Percentiles rank a stretch among this genome's conserved stretches.
phyloP scores from a whole-genome alignment of 768 basidiomycete species.

The Chiua virens region DNA sequence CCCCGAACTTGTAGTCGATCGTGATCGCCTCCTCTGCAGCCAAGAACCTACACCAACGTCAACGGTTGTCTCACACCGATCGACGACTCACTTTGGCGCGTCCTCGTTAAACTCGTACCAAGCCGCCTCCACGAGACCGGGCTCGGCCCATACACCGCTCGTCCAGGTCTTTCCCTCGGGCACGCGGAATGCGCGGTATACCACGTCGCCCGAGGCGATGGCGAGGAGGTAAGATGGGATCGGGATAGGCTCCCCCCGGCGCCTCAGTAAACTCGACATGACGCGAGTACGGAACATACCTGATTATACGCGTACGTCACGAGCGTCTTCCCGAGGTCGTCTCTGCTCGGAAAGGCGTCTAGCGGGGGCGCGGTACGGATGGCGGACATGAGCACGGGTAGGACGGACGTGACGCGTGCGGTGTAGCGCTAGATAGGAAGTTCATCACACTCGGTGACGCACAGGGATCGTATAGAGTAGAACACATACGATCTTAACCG shows the following conservation, averaged over 20 bases:
- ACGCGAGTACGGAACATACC: constrained; percentile 40
- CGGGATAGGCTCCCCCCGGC: constrained; percentile 59
- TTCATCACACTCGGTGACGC: too few species aligned
- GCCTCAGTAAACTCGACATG: not conserved
- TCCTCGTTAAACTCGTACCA: constrained; percentile 92
- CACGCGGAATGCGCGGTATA: constrained; percentile 63
- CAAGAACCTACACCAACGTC: constrained; percentile 55
- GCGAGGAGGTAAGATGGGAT: constrained; percentile 91
- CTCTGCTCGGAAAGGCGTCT: constrained; percentile 66
- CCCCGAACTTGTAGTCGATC: constrained; percentile 76
- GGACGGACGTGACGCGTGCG: constrained; percentile 66
- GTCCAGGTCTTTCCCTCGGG: constrained; percentile 69
- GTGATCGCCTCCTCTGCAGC: constrained; percentile 68
- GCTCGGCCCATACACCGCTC: constrained; percentile 89
- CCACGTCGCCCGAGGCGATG: constrained; percentile 81
- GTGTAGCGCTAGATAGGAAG: constrained; percentile 59
- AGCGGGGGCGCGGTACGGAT: constrained; percentile 72
- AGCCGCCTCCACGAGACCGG: constrained; percentile 71
- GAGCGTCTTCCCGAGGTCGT: constrained; percentile 64
- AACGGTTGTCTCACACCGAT: not conserved
- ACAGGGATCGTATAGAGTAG: not conserved
- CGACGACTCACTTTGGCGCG: constrained; percentile 55
- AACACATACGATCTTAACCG: constrained; percentile 72
- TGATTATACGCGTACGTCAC: constrained; percentile 78
- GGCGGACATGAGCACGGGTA: constrained; percentile 88